Conservation (phyloP, 2,329 filamentous ascomycete genomes). For the Colletotrichum agaves region DNA sequence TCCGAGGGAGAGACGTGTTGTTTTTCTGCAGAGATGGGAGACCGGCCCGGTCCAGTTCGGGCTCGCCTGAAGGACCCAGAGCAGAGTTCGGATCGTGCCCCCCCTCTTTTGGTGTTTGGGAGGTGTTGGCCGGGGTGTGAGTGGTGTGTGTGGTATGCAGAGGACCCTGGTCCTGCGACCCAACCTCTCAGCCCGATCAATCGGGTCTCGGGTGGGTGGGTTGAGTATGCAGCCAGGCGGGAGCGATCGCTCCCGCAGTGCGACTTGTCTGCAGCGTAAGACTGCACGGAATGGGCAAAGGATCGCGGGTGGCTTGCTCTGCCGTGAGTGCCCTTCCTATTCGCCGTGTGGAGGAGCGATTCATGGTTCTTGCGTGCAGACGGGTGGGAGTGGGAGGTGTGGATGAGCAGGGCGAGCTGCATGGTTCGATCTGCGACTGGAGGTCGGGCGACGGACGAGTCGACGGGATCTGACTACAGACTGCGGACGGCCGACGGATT, state of each 20-base stretch:
- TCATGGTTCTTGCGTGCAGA: slow-evolving; percentile 25
- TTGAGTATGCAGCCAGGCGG: not conserved
- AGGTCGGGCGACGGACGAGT: not conserved
- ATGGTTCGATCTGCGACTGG: slow-evolving; percentile 21
- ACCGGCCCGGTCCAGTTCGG: slow-evolving; percentile 1
- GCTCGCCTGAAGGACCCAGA: slow-evolving; percentile 19
- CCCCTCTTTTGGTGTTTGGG: slow-evolving; percentile 14
- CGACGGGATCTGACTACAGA: not conserved
- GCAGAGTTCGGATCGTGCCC: slow-evolving; percentile 30
- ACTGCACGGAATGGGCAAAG: not conserved
- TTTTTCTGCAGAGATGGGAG: slow-evolving; percentile 13
- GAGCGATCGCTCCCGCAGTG: slow-evolving; percentile 19
- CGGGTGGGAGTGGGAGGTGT: too few species aligned
- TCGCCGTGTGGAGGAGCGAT: slow-evolving; percentile 18
- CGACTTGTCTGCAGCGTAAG: slow-evolving; percentile 21
- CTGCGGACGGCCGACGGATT: not conserved
- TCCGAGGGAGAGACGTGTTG: slow-evolving; percentile 16
- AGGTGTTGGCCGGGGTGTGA: not conserved
- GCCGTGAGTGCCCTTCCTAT: not conserved
- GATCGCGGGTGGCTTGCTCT: slow-evolving; percentile 3
- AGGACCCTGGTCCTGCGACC: slow-evolving; percentile 23
- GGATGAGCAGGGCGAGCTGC: slow-evolving; percentile 29
- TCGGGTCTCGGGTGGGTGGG: slow-evolving; percentile 19
- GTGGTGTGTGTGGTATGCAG: not conserved
- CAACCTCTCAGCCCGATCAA: slow-evolving; percentile 14